Percentiles rank a stretch among this genome's conserved stretches.
Evolutionary conservation across 1,284 basidiomycete species (phyloP).

Genomic region (Fomitiporia mediterranea): DNA sequence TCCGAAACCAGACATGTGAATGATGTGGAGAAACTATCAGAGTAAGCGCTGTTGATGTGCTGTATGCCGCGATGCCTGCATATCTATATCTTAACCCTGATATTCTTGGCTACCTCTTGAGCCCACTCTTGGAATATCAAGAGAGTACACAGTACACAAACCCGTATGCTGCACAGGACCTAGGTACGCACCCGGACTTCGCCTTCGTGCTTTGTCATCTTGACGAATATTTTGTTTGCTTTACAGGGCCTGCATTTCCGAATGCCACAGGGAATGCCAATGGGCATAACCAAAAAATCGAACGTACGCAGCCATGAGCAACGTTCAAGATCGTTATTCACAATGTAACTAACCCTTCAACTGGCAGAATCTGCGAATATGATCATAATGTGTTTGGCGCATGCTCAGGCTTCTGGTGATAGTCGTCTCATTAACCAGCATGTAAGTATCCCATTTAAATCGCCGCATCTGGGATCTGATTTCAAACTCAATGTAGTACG

Average conservation of each 20-base stretch:
- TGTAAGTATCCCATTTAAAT: slow-evolving; percentile 11
- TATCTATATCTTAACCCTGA: slow-evolving; percentile 43
- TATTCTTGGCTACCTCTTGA: slow-evolving; percentile 36
- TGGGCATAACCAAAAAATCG: slow-evolving; percentile 25
- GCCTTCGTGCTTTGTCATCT: too few relatives aligned
- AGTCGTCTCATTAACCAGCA: slow-evolving; percentile 17
- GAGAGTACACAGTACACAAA: slow-evolving; percentile 26
- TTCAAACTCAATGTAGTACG: slow-evolving; percentile 37
- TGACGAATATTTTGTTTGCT: not conserved
- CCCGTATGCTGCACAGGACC: slow-evolving; percentile 37
- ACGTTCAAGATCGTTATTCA: not conserved
- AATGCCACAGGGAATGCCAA: slow-evolving; percentile 26
- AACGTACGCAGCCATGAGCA: slow-evolving; percentile 23
- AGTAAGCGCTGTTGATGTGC: slow-evolving; percentile 43
- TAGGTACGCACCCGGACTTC: slow-evolving; percentile 32
- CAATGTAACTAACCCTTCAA: not conserved
- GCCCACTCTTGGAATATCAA: slow-evolving; percentile 43
- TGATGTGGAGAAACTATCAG: slow-evolving; percentile 20
- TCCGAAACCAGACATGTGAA: not conserved
- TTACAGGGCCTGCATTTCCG: slow-evolving; percentile 30
- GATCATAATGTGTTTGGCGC: slow-evolving; percentile 37
- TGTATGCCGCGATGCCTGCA: slow-evolving; percentile 44
- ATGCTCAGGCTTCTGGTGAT: slow-evolving; percentile 30
- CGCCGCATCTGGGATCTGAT: not conserved
- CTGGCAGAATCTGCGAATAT: slow-evolving; percentile 32